Percentiles rank a stretch among this genome's conserved stretches.
phyloP scores from a whole-genome alignment of 495 filamentous ascomycete genomes.

The Penicillium paradoxum region DNA sequence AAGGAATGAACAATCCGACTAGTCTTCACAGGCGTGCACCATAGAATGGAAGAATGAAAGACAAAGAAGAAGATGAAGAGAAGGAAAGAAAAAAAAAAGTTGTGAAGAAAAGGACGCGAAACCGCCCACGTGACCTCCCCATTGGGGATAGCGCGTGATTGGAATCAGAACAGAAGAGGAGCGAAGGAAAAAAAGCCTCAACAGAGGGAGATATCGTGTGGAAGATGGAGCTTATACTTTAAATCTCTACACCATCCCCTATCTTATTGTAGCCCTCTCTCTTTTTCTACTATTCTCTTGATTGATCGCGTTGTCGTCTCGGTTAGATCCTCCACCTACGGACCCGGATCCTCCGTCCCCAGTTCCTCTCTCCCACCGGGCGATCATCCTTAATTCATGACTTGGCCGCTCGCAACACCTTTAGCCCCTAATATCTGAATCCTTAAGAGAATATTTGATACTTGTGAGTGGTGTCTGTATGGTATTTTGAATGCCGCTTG shows the following conservation, averaged over 20 bases:
- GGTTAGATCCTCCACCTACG: constrained; percentile 31
- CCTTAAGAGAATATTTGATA: background rate
- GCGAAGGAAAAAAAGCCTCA: constrained; percentile 13
- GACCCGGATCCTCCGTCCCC: constrained; percentile 31
- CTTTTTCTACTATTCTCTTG: background rate
- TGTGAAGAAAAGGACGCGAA: constrained; percentile 28
- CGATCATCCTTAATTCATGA: constrained; percentile 26
- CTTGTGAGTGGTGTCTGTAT: constrained; percentile 13
- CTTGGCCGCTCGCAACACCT: constrained; percentile 32
- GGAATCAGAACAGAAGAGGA: constrained; percentile 9
- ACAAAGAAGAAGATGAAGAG: constrained; percentile 16
- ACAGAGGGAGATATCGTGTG: background rate
- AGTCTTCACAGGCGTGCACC: background rate
- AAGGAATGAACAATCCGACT: background rate
- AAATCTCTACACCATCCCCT: background rate
- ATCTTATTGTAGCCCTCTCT: background rate
- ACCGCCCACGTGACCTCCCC: constrained; percentile 25
- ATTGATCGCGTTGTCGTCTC: constrained; percentile 14
- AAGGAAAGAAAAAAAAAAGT: constrained; percentile 19
- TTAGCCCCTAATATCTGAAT: constrained; percentile 8
- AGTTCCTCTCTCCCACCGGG: constrained; percentile 32
- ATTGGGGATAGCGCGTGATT: constrained; percentile 27
- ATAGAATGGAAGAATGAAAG: constrained; percentile 4
- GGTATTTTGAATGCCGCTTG: constrained; percentile 1
- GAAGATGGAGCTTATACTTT: constrained; percentile 1